Conservation (phyloP, 139 green algal species). For the Tetradesmus lagerheimii region DNA sequence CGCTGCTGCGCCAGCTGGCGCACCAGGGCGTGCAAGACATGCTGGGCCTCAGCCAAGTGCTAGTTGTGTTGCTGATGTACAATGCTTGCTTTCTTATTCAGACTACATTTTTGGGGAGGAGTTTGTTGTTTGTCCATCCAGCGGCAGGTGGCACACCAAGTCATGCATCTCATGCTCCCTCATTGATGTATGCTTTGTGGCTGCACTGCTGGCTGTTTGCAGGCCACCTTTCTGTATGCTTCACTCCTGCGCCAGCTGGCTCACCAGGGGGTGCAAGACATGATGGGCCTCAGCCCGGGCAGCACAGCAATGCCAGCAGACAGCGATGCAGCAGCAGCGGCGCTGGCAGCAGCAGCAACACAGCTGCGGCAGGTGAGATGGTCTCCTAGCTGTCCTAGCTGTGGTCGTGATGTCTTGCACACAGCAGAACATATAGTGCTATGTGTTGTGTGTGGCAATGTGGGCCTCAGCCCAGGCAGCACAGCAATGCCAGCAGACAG, state of each 20-base stretch:
- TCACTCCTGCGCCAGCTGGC: constrained; percentile 39
- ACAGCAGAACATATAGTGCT: no score
- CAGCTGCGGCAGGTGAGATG: constrained; percentile 19
- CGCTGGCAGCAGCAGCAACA: constrained; percentile 15
- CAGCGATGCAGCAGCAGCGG: constrained; percentile 35
- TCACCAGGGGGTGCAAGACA: constrained; percentile 27
- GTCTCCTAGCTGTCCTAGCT: neutral
- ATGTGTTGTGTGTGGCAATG: neutral
- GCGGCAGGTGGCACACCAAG: no score
- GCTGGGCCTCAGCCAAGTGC: constrained; percentile 5
- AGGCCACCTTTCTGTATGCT: constrained; percentile 44
- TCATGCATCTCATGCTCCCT: no score
- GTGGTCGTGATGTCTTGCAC: neutral
- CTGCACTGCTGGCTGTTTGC: neutral
- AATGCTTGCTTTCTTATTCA: no score
- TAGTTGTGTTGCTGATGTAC: no score
- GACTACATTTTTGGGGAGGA: no score
- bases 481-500: neutral
- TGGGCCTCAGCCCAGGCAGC: no score
- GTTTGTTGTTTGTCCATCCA: no score
- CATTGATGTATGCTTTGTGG: no score
- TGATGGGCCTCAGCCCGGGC: constrained; percentile 20
- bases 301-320: neutral
- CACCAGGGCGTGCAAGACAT: constrained; percentile 37
- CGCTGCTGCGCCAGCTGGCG: constrained; percentile 37